A percentile compares a stretch with the other conserved stretches of the same genome.
These are phyloP conservation scores for Plectranthus barbatus DNA, from an alignment of 257 asterid species.

Conservation along the genomic window DNA sequence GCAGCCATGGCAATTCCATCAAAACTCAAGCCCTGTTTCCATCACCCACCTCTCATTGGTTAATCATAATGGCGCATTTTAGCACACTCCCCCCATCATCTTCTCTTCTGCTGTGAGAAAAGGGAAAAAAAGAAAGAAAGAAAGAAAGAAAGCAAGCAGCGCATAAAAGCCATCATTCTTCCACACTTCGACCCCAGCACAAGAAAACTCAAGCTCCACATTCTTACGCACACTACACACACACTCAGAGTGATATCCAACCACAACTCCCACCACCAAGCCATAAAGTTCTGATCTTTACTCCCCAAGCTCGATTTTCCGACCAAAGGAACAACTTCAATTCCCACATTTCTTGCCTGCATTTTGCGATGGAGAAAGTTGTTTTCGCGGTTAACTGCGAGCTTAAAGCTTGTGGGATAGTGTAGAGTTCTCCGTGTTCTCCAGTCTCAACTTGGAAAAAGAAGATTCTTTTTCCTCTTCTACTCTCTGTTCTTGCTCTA, in stretches of 20 bases:
- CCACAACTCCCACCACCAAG: background rate
- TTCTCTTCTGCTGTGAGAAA: conserved; percentile 19
- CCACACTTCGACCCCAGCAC: conserved; percentile 22
- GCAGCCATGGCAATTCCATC: conserved; percentile 48
- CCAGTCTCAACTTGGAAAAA: background rate
- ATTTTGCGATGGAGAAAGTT: conserved; percentile 53
- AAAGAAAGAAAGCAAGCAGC: conserved; percentile 10
- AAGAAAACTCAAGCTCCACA: conserved; percentile 1
- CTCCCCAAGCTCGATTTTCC: background rate
- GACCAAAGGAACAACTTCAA: background rate
- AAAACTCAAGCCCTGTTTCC: conserved; percentile 33
- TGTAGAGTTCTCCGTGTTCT: conserved; percentile 33
- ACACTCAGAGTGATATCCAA: background rate
- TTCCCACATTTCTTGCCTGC: background rate
- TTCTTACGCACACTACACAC: background rate
- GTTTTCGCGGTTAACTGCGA: conserved; percentile 48
- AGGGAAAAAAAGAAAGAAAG: background rate
- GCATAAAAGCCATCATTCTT: conserved; percentile 36
- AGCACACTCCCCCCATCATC: conserved; percentile 36
- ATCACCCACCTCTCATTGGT: conserved; percentile 39
- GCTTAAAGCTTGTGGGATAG: conserved; percentile 84
- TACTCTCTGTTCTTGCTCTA: background rate
- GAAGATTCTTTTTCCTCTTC: background rate
- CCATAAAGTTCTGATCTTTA: conserved; percentile 30
- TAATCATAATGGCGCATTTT: conserved; percentile 57